Evolutionary conservation across 257 asterid species (phyloP).

Genomic region (Pogostemon cablin): DNA sequence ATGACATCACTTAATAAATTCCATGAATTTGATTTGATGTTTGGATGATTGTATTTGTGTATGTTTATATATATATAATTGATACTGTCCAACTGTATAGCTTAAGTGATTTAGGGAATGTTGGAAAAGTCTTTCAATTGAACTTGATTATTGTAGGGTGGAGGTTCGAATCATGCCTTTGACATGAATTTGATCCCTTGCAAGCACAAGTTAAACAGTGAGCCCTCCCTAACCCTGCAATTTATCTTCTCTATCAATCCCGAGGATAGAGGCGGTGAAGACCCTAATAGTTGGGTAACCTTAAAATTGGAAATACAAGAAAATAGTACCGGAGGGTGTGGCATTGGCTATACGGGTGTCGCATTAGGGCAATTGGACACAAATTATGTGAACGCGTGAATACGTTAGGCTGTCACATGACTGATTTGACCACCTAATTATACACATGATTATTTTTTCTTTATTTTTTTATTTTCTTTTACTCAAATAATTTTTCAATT

Average conservation of each 20-base stretch:
- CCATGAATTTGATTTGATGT: neutral
- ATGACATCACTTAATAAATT: neutral
- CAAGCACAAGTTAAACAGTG: too few species aligned
- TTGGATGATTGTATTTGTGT: neutral
- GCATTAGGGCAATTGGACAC: conserved; percentile 26
- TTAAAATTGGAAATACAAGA: neutral
- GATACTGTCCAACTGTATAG: too few species aligned
- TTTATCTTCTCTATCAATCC: too few species aligned
- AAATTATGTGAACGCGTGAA: conserved; percentile 34
- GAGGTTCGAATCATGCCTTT: too few species aligned
- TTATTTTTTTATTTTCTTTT: neutral
- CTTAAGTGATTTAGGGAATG: too few species aligned
- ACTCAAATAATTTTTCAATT: neutral
- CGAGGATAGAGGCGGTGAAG: too few species aligned
- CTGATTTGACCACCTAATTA: conserved; percentile 16
- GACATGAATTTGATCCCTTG: too few species aligned
- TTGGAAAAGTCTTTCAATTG: too few species aligned
- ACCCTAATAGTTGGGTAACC: neutral
- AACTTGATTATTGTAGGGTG: too few species aligned
- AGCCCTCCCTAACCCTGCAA: too few species aligned
- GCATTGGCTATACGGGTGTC: conserved; percentile 24
- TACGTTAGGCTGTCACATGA: conserved; percentile 38
- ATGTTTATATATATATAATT: too few species aligned
- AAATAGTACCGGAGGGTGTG: conserved; percentile 15
- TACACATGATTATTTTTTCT: conserved; percentile 1